Base-by-base conservation (phyloP, 2,329 filamentous ascomycete genomes). In the Zymoseptoria passerinii region DNA sequence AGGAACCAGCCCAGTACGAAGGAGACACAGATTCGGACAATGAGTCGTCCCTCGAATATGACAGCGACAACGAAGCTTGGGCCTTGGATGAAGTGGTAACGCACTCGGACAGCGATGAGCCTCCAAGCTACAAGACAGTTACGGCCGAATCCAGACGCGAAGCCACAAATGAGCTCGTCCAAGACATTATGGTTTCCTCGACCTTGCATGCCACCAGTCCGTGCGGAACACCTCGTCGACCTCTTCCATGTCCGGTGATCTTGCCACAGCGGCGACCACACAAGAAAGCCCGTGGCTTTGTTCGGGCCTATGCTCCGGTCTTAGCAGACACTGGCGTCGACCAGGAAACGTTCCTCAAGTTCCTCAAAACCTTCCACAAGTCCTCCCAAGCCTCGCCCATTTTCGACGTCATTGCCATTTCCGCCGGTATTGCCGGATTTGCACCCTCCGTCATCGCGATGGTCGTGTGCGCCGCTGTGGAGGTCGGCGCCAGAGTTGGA, bases 241-340 rank as follows among this genome's bases (percentile, higher is more conserved):
- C 54, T 7, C 65, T 79, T 1, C 70, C 74, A n/a, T 72, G 73
- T 53, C 79, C 80, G 0, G 77, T 83, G 20, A 75, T 83, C 20
- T 67, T 83, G 3, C 78, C 80, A 0, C 81, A 83, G 58, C 71
- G 80, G 2, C 75, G 81, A 9, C 80, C 81, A 0, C 72, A 75
- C 28, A 72, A 75, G 29, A 77, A 77, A 54, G 66, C 69, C 0
- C 73, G 80, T 10, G 81, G 80, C 0, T 82, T 83, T 61, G 71
- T 82, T 3, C 74, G 76, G n/a, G 80, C 78, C 0, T 83, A 83
- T 64, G 74, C 80, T 0, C 80, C 80, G 0, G 67, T 77, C 0
- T 72, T 83, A 0, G 71, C 70, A n/a, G 65, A 74, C 10, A 70
- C 70, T 13, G 78, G 76, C 2, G 79, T 83, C 60, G 74, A 78